These are phyloP conservation scores for Phialophora expanda DNA, from an alignment of 2,329 filamentous ascomycete species.

Conservation along the genomic window DNA sequence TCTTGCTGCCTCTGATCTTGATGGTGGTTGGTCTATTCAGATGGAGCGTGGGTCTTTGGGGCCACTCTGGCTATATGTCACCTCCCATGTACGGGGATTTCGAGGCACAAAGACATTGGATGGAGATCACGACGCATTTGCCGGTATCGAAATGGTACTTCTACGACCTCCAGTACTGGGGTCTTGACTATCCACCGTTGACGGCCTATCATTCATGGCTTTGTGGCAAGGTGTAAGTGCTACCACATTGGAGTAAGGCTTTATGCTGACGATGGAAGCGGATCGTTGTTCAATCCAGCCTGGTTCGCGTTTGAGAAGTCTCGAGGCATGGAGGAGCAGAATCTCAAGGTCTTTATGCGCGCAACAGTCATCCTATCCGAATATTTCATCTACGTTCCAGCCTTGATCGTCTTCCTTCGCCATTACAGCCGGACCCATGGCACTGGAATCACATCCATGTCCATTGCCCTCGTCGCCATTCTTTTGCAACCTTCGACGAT, in stretches of 20 bases:
- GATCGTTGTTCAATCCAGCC: constrained; percentile 73
- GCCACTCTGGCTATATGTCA: constrained; percentile 83
- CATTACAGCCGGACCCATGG: constrained; percentile 76
- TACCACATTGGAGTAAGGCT: background rate
- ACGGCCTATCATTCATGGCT: constrained; percentile 98
- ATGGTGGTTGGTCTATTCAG: constrained; percentile 91
- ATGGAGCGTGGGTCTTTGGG: constrained; percentile 92
- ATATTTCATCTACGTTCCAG: constrained; percentile 86
- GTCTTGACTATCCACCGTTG: constrained; percentile 93
- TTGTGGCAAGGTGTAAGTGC: constrained; percentile 75
- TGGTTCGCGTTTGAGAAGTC: constrained; percentile 91
- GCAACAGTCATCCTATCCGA: constrained; percentile 89
- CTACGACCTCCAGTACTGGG: constrained; percentile 96
- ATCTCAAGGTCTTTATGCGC: constrained; percentile 93
- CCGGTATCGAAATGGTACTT: constrained; percentile 97
- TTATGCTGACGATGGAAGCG: constrained; percentile 54
- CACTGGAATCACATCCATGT: constrained; percentile 79
- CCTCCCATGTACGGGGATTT: constrained; percentile 97
- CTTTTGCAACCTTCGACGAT: constrained; percentile 90
- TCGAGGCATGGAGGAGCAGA: constrained; percentile 76
- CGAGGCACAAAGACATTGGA: constrained; percentile 97
- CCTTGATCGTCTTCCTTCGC: constrained; percentile 81
- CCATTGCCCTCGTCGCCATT: constrained; percentile 84
- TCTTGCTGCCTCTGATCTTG: constrained; percentile 82
- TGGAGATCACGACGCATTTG: constrained; percentile 90